These are phyloP conservation scores for Clavispora asparagi DNA, from an alignment of 805 yeast species.

Conservation along the genomic window DNA sequence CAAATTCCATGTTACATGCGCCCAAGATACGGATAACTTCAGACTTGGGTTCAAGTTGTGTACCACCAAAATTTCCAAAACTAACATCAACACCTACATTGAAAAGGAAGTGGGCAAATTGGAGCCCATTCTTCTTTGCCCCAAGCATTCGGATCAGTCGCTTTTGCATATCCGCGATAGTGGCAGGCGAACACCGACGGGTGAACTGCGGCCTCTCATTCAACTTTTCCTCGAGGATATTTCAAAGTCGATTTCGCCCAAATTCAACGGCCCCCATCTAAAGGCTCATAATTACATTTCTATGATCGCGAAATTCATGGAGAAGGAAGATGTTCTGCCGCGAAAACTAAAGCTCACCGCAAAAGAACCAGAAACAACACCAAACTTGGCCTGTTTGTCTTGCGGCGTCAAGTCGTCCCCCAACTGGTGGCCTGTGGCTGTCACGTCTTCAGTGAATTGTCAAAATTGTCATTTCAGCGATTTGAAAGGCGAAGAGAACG, in stretches of 20 bases:
- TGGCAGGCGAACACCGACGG: slow-evolving; percentile 20
- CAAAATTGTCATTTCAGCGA: slow-evolving; percentile 28
- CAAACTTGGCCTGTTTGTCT: slow-evolving; percentile 10
- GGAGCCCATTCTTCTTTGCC: slow-evolving; percentile 41
- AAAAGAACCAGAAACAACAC: not conserved
- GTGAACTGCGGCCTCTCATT: slow-evolving; percentile 32
- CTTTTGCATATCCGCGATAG: slow-evolving; percentile 25
- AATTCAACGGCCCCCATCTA: slow-evolving; percentile 28
- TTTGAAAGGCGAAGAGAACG: slow-evolving; percentile 3
- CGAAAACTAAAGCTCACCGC: not conserved
- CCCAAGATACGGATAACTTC: slow-evolving; percentile 42
- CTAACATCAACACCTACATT: slow-evolving; percentile 10
- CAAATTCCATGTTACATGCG: slow-evolving; percentile 52
- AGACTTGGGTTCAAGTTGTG: slow-evolving; percentile 50
- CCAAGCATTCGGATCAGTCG: slow-evolving; percentile 25
- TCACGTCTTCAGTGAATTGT: slow-evolving; percentile 12
- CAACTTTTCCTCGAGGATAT: slow-evolving; percentile 37
- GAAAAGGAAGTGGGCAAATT: slow-evolving; percentile 34
- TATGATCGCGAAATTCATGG: slow-evolving; percentile 15
- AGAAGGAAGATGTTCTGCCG: slow-evolving; percentile 3
- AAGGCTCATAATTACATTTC: slow-evolving; percentile 26
- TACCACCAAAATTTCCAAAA: slow-evolving; percentile 16
- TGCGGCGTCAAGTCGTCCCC: slow-evolving; percentile 29
- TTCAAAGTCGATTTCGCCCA: slow-evolving; percentile 10
- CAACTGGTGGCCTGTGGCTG: slow-evolving; percentile 28